Percentiles rank a stretch among this genome's conserved stretches.
Conservation (phyloP, 1,284 basidiomycete genomes). For the Phylloporus sp. region DNA sequence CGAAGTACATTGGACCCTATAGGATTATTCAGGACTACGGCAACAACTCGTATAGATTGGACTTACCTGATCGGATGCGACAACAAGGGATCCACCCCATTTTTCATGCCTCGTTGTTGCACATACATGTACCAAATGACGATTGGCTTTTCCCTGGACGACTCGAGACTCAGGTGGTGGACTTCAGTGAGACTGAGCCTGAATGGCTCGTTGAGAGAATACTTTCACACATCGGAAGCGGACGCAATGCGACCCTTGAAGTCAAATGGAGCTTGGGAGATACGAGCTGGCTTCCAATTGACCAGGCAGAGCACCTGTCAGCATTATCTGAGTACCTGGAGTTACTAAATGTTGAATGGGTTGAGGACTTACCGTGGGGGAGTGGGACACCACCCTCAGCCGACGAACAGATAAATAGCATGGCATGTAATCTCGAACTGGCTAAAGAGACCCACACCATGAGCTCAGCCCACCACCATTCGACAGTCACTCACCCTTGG, state of each 20-base stretch:
- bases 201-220: neutral
- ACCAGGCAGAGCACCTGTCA: neutral
- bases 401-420: too few relatives aligned
- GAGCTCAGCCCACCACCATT: too few relatives aligned
- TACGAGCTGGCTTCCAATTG: neutral
- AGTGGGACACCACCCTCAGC: too few relatives aligned
- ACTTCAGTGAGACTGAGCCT: neutral
- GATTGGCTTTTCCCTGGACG: neutral
- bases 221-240: neutral
- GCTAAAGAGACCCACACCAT: too few relatives aligned
- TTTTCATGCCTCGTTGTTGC: neutral
- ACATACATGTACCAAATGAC: neutral
- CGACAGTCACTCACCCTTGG: too few relatives aligned
- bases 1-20: neutral
- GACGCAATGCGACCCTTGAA: neutral
- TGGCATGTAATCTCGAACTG: too few relatives aligned
- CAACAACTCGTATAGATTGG: neutral
- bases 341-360: neutral
- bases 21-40: neutral
- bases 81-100: neutral
- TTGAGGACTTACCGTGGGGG: too few relatives aligned
- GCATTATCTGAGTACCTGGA: neutral
- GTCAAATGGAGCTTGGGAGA: neutral
- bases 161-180: neutral
- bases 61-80: neutral